These are phyloP conservation scores for Cyclotella kingstonii DNA, from an alignment of 108 stramenopile species.

Conservation along the genomic window DNA sequence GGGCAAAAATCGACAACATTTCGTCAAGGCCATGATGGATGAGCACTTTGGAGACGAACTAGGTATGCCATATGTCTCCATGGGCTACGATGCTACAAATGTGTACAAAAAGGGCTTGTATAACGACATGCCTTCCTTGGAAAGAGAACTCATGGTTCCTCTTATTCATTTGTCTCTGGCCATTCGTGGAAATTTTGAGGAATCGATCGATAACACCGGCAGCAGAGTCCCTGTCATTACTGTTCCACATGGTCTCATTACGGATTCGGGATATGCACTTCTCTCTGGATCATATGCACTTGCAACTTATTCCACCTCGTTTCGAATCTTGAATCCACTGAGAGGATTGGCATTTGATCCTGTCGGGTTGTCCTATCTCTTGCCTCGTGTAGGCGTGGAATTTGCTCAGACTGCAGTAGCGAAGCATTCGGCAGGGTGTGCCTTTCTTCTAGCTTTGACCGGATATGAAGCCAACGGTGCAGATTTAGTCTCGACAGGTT, in stretches of 20 bases:
- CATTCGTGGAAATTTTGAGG: slow-evolving; percentile 44
- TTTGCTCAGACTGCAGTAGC: slow-evolving; percentile 47
- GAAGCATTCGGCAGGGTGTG: slow-evolving; percentile 53
- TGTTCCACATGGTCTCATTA: slow-evolving; percentile 69
- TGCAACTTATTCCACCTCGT: slow-evolving; percentile 64
- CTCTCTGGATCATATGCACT: slow-evolving; percentile 66
- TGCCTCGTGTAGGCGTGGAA: slow-evolving; percentile 78
- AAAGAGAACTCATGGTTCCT: slow-evolving; percentile 40
- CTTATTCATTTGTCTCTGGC: slow-evolving; percentile 59
- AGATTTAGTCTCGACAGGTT: slow-evolving; percentile 82
- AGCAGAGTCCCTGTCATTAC: slow-evolving; percentile 68
- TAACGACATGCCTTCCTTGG: slow-evolving; percentile 20
- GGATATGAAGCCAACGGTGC: slow-evolving; percentile 74
- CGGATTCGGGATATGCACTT: slow-evolving; percentile 75
- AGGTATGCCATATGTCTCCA: slow-evolving; percentile 58
- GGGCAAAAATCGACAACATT: neutral
- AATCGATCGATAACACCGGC: slow-evolving; percentile 5
- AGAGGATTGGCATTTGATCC: slow-evolving; percentile 79
- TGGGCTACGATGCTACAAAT: slow-evolving; percentile 68
- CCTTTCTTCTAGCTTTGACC: slow-evolving; percentile 59
- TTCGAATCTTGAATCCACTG: slow-evolving; percentile 67
- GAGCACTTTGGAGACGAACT: slow-evolving; percentile 20
- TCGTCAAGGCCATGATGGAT: slow-evolving; percentile 23
- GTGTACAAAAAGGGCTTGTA: slow-evolving; percentile 37
- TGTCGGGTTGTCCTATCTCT: slow-evolving; percentile 68